These are phyloP conservation scores for Candida pseudocylindracea DNA, from an alignment of 1,139 yeast genomes.

Conservation along the genomic window DNA sequence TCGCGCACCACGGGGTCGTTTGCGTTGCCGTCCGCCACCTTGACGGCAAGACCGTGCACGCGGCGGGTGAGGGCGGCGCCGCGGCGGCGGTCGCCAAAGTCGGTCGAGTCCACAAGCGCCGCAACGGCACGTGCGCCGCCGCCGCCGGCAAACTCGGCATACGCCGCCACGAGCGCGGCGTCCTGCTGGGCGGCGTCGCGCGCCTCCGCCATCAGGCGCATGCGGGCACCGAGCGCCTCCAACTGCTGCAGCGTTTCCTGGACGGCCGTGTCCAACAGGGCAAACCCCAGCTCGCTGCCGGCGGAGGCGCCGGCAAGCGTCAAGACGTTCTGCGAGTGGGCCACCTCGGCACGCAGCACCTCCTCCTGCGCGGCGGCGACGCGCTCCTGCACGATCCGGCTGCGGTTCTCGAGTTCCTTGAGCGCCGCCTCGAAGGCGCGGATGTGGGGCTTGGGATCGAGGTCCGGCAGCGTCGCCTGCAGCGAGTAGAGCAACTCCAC, in stretches of 20 bases:
- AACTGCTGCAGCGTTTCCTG: constrained; percentile 38
- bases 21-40: too few relatives aligned
- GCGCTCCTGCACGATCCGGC: constrained; percentile 7
- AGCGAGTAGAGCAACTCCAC: constrained; percentile 33
- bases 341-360: constrained; percentile 39
- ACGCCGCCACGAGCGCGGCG: too few relatives aligned
- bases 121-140: too few relatives aligned
- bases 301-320: constrained; percentile 28
- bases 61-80: too few relatives aligned
- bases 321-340: constrained; percentile 46
- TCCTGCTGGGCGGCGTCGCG: too few relatives aligned
- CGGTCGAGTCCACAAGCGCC: too few relatives aligned
- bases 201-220: too few relatives aligned
- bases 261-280: constrained; percentile 34
- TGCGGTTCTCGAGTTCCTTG: too few relatives aligned
- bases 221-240: constrained; percentile 3
- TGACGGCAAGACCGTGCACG: too few relatives aligned
- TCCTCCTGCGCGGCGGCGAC: constrained; percentile 27
- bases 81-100: too few relatives aligned
- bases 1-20: too few relatives aligned
- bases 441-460: constrained; percentile 89
- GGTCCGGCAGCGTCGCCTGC: constrained; percentile 1
- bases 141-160: too few relatives aligned
- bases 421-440: constrained; percentile 80
- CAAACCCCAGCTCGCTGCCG: constrained; percentile 21